Evolutionary conservation across 495 filamentous ascomycete genomes (phyloP).

Genomic region (Aspergillus carlsbadensis): DNA sequence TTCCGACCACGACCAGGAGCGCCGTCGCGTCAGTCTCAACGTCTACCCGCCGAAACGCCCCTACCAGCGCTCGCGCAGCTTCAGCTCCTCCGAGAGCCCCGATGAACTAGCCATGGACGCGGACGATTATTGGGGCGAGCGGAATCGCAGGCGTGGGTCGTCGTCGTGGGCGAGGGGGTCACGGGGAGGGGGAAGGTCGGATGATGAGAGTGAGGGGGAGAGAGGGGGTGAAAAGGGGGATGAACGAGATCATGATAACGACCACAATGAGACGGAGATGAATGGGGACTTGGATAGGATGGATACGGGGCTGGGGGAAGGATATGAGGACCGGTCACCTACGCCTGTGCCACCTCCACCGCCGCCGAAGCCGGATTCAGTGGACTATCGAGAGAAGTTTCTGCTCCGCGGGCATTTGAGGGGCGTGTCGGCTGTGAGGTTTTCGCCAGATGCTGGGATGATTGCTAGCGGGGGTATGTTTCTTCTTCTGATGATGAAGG

Average conservation of each 20-base stretch:
- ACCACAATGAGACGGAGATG: slow-evolving; percentile 3
- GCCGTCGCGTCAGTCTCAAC: slow-evolving; percentile 41
- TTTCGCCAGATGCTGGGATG: slow-evolving; percentile 85
- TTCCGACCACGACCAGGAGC: slow-evolving; percentile 45
- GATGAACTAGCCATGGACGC: slow-evolving; percentile 46
- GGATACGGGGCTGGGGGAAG: slow-evolving; percentile 6
- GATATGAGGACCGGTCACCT: slow-evolving; percentile 27
- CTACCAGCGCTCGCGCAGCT: slow-evolving; percentile 28
- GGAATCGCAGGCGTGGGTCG: slow-evolving; percentile 28
- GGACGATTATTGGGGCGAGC: slow-evolving; percentile 41
- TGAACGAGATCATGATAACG: neutral
- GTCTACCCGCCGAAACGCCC: slow-evolving; percentile 39
- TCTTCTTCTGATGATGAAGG: neutral
- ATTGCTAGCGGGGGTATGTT: slow-evolving; percentile 80
- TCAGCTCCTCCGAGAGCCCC: slow-evolving; percentile 41
- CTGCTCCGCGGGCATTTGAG: slow-evolving; percentile 72
- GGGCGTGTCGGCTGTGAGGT: slow-evolving; percentile 81
- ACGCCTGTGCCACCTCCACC: slow-evolving; percentile 40
- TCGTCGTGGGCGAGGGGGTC: slow-evolving; percentile 3
- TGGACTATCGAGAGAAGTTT: slow-evolving; percentile 62
- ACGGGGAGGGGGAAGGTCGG: slow-evolving; percentile 11
- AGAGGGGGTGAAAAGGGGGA: slow-evolving; percentile 1
- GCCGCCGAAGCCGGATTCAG: slow-evolving; percentile 42
- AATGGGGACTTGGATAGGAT: slow-evolving; percentile 18
- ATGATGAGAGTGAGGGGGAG: slow-evolving; percentile 7